These are phyloP conservation scores for Acer saccharum DNA, from an alignment of 345 rosid species.

Conservation along the genomic window DNA sequence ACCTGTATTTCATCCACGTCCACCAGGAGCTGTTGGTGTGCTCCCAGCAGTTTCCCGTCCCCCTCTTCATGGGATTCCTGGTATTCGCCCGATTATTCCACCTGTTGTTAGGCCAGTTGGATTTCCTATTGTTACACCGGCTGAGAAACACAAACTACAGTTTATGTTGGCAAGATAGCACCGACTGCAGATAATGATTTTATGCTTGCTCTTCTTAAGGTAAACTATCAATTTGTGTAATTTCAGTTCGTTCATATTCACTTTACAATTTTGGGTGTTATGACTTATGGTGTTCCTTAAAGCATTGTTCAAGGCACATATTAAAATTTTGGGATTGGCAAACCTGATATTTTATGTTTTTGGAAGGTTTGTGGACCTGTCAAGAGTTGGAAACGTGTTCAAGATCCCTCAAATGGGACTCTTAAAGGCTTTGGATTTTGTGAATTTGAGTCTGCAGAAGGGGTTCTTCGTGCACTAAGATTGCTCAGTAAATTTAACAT, in stretches of 20 bases:
- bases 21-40: conserved; percentile 68
- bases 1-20: conserved; percentile 80
- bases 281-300: background rate
- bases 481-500: conserved; percentile 80
- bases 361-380: conserved; percentile 90
- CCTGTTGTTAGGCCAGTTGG: conserved; percentile 69
- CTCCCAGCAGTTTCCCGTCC: conserved; percentile 66
- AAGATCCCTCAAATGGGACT: conserved; percentile 78
- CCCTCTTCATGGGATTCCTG: conserved; percentile 67
- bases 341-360: conserved; percentile 14
- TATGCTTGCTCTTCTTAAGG: conserved; percentile 80
- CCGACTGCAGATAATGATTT: conserved; percentile 84
- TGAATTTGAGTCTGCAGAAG: conserved; percentile 96
- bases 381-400: conserved; percentile 87
- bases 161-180: conserved; percentile 96
- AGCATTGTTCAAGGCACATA: background rate
- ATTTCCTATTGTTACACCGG: conserved; percentile 64
- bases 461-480: conserved; percentile 92
- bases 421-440: conserved; percentile 93
- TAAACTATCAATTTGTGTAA: conserved; percentile 26
- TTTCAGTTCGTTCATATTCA: background rate
- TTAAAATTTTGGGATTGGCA: background rate
- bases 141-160: conserved; percentile 91
- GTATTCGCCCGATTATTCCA: conserved; percentile 72
- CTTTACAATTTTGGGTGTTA: background rate